phyloP scores from a whole-genome alignment of 805 yeast species.

The Suhomyces sp. region DNA sequence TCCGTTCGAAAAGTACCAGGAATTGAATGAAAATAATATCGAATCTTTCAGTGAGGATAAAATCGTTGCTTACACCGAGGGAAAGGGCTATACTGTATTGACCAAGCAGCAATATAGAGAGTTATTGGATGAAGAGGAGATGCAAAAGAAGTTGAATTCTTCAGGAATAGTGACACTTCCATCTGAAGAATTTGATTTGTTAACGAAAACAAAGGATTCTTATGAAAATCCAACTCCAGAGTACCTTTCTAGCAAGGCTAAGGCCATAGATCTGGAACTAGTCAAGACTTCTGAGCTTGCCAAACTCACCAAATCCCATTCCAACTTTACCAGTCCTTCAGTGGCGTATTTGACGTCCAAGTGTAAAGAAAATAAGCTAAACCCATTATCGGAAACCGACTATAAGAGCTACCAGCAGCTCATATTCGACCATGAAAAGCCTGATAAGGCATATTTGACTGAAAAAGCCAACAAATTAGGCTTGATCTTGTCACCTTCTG shows the following conservation, averaged over 20 bases:
- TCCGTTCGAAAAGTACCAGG: slow-evolving; percentile 31
- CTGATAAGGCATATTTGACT: slow-evolving; percentile 30
- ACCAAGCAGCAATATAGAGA: slow-evolving; percentile 24
- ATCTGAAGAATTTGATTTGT: slow-evolving; percentile 15
- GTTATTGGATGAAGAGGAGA: slow-evolving; percentile 31
- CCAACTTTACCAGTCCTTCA: slow-evolving; percentile 21
- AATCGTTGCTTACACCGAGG: slow-evolving; percentile 19
- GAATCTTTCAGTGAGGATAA: slow-evolving; percentile 21
- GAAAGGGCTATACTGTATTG: slow-evolving; percentile 28
- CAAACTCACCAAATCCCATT: slow-evolving; percentile 12
- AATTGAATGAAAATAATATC: slow-evolving; percentile 23
- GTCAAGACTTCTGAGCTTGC: slow-evolving; percentile 14
- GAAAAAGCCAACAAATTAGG: slow-evolving; percentile 36
- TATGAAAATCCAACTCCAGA: slow-evolving; percentile 22
- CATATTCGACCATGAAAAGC: slow-evolving; percentile 29
- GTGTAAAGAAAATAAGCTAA: slow-evolving; percentile 16
- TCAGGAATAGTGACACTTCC: slow-evolving; percentile 36
- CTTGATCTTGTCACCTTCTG: slow-evolving; percentile 26
- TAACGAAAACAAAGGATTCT: slow-evolving; percentile 11
- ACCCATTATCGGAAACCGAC: slow-evolving; percentile 9
- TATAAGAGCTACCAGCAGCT: slow-evolving; percentile 14
- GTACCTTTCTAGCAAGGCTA: slow-evolving; percentile 16
- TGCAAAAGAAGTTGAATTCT: slow-evolving; percentile 27
- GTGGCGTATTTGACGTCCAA: slow-evolving; percentile 21
- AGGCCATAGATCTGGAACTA: slow-evolving; percentile 10